These are phyloP conservation scores for Luffa aegyptiaca DNA, from an alignment of 306 rosid species.

Conservation along the genomic window DNA sequence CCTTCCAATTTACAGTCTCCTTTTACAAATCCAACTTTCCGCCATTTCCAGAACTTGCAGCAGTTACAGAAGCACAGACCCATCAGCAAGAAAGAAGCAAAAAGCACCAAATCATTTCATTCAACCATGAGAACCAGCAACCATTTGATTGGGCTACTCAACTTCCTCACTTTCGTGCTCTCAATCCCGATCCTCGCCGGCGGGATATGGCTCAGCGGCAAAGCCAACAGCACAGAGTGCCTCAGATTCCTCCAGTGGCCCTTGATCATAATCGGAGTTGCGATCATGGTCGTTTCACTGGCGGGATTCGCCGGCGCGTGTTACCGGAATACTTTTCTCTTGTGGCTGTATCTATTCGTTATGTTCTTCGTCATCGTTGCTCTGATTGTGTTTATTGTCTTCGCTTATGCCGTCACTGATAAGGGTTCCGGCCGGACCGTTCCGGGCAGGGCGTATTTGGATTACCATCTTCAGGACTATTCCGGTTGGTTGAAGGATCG, in stretches of 20 bases:
- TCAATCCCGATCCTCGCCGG: conserved; percentile 87
- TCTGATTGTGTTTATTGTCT: conserved; percentile 66
- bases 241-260: conserved; percentile 96
- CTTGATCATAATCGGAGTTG: conserved; percentile 47
- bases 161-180: conserved; percentile 75
- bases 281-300: conserved; percentile 61
- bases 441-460: conserved; percentile 25
- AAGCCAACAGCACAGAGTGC: conserved; percentile 86
- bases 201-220: conserved; percentile 82
- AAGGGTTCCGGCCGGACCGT: conserved; percentile 51
- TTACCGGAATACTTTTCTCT: conserved; percentile 61
- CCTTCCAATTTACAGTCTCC: background rate
- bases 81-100: background rate
- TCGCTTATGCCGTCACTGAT: conserved; percentile 77
- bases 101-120: background rate
- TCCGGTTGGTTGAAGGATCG: conserved; percentile 74
- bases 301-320: conserved; percentile 93
- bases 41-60: background rate
- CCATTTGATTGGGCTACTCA: conserved; percentile 56
- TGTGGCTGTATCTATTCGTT: conserved; percentile 59
- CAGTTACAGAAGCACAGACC: background rate
- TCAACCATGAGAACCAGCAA: conserved; percentile 54
- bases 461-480: conserved; percentile 51
- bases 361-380: conserved; percentile 73
- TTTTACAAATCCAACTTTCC: background rate